A percentile compares a stretch with the other conserved stretches of the same genome.
phyloP scores from a whole-genome alignment of 1,284 basidiomycete genomes.

The Lentinula novae-zelandiae region DNA sequence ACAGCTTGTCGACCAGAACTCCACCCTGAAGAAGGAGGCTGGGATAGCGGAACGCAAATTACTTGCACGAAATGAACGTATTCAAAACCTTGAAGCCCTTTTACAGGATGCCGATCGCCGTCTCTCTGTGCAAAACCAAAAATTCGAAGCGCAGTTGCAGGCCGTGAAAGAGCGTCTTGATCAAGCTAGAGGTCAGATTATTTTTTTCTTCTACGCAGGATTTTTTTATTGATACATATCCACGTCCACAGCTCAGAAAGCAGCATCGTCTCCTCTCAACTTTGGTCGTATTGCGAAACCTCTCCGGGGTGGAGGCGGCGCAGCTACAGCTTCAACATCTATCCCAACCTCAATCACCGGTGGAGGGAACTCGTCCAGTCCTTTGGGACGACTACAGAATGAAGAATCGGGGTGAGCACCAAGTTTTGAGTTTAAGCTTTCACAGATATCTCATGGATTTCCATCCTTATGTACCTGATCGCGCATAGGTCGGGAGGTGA shows the following conservation, averaged over 20 bases:
- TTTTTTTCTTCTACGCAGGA: background rate
- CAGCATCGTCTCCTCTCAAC: conserved; percentile 66
- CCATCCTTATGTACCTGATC: conserved; percentile 8
- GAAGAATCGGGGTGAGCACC: conserved; percentile 70
- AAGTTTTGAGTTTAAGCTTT: conserved; percentile 20
- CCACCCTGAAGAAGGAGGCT: conserved; percentile 95
- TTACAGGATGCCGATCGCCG: conserved; percentile 93
- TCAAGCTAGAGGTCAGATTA: conserved; percentile 78
- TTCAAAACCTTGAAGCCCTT: conserved; percentile 90
- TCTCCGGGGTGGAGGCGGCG: conserved; percentile 86
- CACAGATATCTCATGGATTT: conserved; percentile 18
- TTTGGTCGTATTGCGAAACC: conserved; percentile 94
- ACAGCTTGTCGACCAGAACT: conserved; percentile 98
- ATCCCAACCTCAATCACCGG: conserved; percentile 42
- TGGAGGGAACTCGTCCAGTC: conserved; percentile 44
- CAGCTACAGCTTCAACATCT: conserved; percentile 41
- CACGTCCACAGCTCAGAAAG: conserved; percentile 65
- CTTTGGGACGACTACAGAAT: conserved; percentile 69
- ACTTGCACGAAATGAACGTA: conserved; percentile 94
- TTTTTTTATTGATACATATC: background rate
- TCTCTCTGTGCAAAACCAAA: conserved; percentile 88
- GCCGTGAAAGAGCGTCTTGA: conserved; percentile 90
- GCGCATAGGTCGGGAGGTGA: conserved; percentile 20
- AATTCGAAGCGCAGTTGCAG: conserved; percentile 91
- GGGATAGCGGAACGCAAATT: conserved; percentile 96